Conservation (phyloP, 2,329 filamentous ascomycete genomes). For the Beauveria australis region DNA sequence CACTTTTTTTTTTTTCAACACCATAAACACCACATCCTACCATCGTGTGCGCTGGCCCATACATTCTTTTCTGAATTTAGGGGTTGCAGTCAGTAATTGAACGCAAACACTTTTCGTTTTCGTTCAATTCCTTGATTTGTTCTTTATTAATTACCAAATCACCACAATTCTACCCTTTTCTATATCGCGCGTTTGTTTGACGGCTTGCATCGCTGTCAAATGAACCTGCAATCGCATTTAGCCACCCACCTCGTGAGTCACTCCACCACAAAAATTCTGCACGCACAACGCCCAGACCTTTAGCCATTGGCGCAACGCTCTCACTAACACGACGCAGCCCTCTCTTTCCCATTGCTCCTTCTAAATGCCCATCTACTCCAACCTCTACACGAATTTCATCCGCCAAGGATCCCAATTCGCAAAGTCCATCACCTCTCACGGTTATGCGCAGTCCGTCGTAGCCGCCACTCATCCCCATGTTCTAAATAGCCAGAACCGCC, state of each 20-base stretch:
- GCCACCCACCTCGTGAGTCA: conserved; percentile 7
- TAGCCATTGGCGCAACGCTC: background rate
- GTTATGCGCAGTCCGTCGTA: conserved; percentile 96
- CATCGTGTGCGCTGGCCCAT: conserved; percentile 9
- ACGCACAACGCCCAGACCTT: background rate
- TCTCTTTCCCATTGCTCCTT: conserved; percentile 50
- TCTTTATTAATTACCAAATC: conserved; percentile 13
- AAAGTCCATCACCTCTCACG: conserved; percentile 93
- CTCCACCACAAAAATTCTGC: background rate
- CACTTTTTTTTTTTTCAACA: conserved; percentile 3
- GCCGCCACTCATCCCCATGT: conserved; percentile 77
- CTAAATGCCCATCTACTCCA: conserved; percentile 85
- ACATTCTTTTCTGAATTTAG: conserved; percentile 15
- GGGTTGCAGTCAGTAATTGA: conserved; percentile 2
- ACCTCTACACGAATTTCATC: conserved; percentile 73
- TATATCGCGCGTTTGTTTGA: conserved; percentile 80
- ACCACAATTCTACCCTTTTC: conserved; percentile 15
- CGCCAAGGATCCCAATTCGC: conserved; percentile 79
- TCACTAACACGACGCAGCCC: conserved; percentile 11
- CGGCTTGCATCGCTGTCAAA: conserved; percentile 79
- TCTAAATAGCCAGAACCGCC: conserved; percentile 64
- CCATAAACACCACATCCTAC: conserved; percentile 2
- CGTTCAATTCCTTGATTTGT: conserved; percentile 14
- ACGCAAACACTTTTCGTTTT: conserved; percentile 7
- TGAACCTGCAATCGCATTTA: conserved; percentile 77